Conservation (phyloP, 2,329 filamentous ascomycete genomes). For the Monilinia laxa region DNA sequence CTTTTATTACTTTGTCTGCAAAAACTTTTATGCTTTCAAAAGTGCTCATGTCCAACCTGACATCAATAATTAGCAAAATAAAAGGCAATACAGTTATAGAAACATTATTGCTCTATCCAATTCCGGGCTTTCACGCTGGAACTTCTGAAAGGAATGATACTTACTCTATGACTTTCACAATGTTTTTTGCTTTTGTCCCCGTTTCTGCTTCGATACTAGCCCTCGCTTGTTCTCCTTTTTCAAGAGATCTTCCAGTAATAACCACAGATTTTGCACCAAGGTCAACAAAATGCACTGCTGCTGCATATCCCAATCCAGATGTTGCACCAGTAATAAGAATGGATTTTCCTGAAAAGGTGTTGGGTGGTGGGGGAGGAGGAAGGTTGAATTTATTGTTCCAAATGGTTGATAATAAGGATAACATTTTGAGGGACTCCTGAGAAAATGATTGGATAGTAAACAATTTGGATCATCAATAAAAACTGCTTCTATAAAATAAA, state of each 20-base stretch:
- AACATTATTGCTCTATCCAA: neutral
- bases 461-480: neutral
- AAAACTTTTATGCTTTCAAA: constrained; percentile 32
- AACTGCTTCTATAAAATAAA: constrained; percentile 15
- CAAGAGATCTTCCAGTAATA: constrained; percentile 44
- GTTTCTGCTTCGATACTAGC: constrained; percentile 40
- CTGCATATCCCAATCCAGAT: constrained; percentile 45
- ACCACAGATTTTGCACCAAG: constrained; percentile 45
- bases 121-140: neutral
- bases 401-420: constrained; percentile 20
- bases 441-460: neutral
- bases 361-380: constrained; percentile 33
- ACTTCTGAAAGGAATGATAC: constrained; percentile 11
- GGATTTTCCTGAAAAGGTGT: constrained; percentile 36
- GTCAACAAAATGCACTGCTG: constrained; percentile 44
- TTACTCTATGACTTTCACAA: constrained; percentile 28
- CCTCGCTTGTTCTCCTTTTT: constrained; percentile 44
- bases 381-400: constrained; percentile 35
- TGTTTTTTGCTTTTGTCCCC: constrained; percentile 26
- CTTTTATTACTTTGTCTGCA: constrained; percentile 31
- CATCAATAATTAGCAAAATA: neutral
- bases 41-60: constrained; percentile 34
- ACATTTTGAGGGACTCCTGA: neutral
- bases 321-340: constrained; percentile 47
- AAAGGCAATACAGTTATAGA: neutral